phyloP scores from a whole-genome alignment of 208 protist genomes.

The Acanthamoeba lugdunensis region DNA sequence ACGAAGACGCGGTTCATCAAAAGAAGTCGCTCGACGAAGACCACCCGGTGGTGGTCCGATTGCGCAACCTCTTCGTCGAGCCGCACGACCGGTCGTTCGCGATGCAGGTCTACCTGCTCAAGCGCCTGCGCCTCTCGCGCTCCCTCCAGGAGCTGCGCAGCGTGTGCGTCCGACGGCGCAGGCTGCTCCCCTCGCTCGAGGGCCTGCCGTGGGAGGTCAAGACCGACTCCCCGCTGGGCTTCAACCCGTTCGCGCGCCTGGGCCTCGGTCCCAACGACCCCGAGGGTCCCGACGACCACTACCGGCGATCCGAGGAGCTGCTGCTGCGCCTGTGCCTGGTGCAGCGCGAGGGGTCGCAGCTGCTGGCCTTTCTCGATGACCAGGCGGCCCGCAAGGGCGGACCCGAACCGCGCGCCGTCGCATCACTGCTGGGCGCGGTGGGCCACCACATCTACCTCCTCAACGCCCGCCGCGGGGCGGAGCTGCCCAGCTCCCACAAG shows the following conservation, averaged over 20 bases:
- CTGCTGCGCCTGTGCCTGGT: not conserved
- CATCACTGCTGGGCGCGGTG: not conserved
- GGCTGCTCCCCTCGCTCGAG: not conserved
- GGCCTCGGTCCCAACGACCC: not conserved
- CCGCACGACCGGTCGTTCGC: not conserved
- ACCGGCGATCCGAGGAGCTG: not conserved
- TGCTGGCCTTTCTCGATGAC: not conserved
- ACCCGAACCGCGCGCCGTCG: not conserved
- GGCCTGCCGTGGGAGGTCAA: slow-evolving; percentile 30
- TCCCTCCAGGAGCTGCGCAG: not conserved
- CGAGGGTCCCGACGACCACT: not conserved
- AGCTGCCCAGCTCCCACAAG: not conserved
- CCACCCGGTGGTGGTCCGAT: not conserved
- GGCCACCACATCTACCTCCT: not conserved
- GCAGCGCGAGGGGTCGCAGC: not conserved
- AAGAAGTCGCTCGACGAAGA: not conserved
- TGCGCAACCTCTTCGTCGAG: slow-evolving; percentile 25
- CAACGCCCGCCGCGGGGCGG: not conserved
- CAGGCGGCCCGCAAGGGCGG: not conserved
- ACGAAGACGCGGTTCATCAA: no score
- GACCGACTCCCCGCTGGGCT: slow-evolving; percentile 1
- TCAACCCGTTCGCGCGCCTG: slow-evolving; percentile 17
- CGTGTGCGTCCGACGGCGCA: not conserved
- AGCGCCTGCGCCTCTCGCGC: slow-evolving; percentile 8
- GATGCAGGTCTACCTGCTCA: not conserved